Percentiles rank a stretch among this genome's conserved stretches.
These are phyloP conservation scores for Pichia deserticola DNA, from an alignment of 805 yeast genomes.

Conservation along the genomic window DNA sequence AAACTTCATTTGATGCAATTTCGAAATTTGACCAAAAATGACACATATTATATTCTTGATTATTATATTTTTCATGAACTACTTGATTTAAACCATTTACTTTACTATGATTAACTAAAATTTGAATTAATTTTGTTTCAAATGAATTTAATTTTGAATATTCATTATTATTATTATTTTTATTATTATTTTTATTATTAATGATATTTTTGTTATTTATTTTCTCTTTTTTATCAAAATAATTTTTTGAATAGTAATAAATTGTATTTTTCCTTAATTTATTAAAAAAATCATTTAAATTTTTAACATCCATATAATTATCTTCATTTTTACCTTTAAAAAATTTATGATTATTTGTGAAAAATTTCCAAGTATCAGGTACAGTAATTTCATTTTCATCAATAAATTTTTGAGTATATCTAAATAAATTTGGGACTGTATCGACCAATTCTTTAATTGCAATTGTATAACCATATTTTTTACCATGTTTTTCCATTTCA, in stretches of 20 bases:
- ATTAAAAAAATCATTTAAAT: conserved; percentile 21
- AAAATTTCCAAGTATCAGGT: conserved; percentile 64
- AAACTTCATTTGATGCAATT: conserved; percentile 76
- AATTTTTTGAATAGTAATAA: conserved; percentile 17
- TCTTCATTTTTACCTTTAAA: conserved; percentile 28
- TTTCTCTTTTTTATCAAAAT: not conserved
- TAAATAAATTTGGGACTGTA: conserved; percentile 76
- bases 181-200: not conserved
- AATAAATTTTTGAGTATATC: conserved; percentile 62
- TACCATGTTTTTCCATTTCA: conserved; percentile 63
- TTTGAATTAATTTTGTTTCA: conserved; percentile 26
- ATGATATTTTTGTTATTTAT: too few species aligned
- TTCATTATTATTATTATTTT: not conserved
- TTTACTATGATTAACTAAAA: conserved; percentile 33
- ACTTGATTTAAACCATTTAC: conserved; percentile 25
- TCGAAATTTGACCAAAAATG: conserved; percentile 95
- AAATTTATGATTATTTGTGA: conserved; percentile 37
- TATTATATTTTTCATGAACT: conserved; percentile 52
- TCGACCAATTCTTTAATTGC: conserved; percentile 69
- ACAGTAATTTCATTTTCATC: conserved; percentile 39
- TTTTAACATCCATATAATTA: conserved; percentile 21
- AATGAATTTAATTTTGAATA: conserved; percentile 15
- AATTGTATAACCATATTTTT: conserved; percentile 81
- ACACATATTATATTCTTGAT: conserved; percentile 66
- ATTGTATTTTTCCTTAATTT: conserved; percentile 22